phyloP scores from a whole-genome alignment of 2,329 filamentous ascomycete species.

The Phialophora verrucosa region DNA sequence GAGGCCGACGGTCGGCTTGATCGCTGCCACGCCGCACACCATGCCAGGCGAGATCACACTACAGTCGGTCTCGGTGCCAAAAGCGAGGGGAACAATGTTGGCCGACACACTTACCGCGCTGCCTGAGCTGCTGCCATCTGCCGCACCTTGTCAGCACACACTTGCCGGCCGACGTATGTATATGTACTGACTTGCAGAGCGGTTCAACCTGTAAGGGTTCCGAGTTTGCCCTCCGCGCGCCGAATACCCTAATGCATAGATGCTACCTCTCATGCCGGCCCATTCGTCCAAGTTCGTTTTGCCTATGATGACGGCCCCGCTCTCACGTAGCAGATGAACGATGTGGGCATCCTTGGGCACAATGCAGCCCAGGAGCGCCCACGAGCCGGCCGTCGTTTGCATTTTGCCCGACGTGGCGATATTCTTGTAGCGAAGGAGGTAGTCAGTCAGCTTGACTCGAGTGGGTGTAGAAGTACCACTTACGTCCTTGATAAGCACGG shows the following conservation, averaged over 20 bases:
- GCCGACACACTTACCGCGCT: conserved; percentile 45
- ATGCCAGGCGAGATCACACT: conserved; percentile 44
- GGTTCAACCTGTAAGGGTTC: conserved; percentile 62
- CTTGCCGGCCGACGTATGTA: not conserved
- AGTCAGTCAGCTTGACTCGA: conserved; percentile 3
- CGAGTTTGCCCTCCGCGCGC: conserved; percentile 68
- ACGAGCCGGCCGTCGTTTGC: conserved; percentile 42
- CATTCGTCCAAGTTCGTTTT: conserved; percentile 44
- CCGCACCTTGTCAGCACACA: conserved; percentile 15
- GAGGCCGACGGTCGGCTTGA: conserved; percentile 46
- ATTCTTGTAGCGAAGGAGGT: conserved; percentile 31
- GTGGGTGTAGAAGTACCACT: not conserved
- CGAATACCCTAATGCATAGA: conserved; percentile 67
- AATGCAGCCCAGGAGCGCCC: conserved; percentile 38
- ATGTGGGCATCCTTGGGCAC: conserved; percentile 40
- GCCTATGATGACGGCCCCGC: conserved; percentile 44
- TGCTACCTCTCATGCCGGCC: conserved; percentile 36
- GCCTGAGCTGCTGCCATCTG: conserved; percentile 40
- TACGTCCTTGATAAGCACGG: conserved; percentile 45
- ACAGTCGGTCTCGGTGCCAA: conserved; percentile 47
- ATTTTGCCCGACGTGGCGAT: conserved; percentile 42
- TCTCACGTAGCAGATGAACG: conserved; percentile 40
- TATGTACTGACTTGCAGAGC: conserved; percentile 28
- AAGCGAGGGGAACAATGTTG: conserved; percentile 44
- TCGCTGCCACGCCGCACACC: conserved; percentile 44